Evolutionary conservation across 139 green algal genomes (phyloP), one percentile per base, ranked within the genome.

Genomic region (Chlamydomonas incerta): DNA sequence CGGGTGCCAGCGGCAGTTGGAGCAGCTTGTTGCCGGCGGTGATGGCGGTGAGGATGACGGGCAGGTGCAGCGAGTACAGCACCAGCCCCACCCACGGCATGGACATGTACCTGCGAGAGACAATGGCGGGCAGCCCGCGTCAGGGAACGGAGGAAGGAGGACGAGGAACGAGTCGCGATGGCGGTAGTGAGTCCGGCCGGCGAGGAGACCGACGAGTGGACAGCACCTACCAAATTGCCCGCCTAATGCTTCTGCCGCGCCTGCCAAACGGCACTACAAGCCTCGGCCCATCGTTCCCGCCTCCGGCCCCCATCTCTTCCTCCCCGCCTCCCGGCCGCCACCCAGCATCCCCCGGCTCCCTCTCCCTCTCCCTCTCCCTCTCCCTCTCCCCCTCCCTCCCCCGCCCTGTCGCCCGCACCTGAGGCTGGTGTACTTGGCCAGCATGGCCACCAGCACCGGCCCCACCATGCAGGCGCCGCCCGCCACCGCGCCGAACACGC

Each of bases 381-480:
- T 0, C 55, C 13, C 41, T 29, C 11, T 37, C 31, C 55, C 37
- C 57, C 34, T 37, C 47, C 29, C 9, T 3, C 71, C 46, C 18
- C 5, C 31, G 31, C 31, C 8, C 33, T 8, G 31, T 21, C 66
- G 14, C 6, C 26, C 87, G 11, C 74, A 91, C 88, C 79, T 77
- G 17, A 91, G 63, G 46, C 23, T 50, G 23, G 79, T 89, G 88
- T 87, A 58, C 65, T 85, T 83, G 26, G 82, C 80, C 29, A 89
- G 58, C 67, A 81, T 65, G 5, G 88, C 88, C 68, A 92, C 88
- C 41, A 88, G 73, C 57, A 81, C 86, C 26, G 88, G 88, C n/a
- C 88, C 88, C 65, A 92, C 88, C 88, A 92, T 92, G 84, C 88
- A 92, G 26, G 88, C 88, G 20, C 80, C 88, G 35, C 88, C 88